Percentiles rank a stretch among this genome's conserved stretches.
These are phyloP conservation scores for Metschnikowia orientalis DNA, from an alignment of 805 yeast genomes.

Conservation along the genomic window DNA sequence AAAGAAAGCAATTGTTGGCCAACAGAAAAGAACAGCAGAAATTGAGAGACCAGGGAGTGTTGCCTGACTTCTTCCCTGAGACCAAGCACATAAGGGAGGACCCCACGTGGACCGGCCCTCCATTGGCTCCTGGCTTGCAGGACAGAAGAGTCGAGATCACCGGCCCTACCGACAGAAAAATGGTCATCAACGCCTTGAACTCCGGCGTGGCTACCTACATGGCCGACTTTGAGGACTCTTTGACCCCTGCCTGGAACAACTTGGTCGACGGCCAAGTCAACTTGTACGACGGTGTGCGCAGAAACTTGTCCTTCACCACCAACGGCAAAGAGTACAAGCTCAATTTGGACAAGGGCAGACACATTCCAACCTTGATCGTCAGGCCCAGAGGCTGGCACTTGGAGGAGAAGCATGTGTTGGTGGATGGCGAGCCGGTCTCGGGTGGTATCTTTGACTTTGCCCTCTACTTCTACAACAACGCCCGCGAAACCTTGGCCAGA, in stretches of 20 bases:
- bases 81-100: constrained; percentile 68
- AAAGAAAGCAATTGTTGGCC: constrained; percentile 53
- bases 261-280: constrained; percentile 79
- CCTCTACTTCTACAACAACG: constrained; percentile 72
- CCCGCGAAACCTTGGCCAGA: constrained; percentile 51
- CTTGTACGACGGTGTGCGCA: constrained; percentile 70
- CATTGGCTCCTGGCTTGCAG: constrained; percentile 66
- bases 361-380: constrained; percentile 72
- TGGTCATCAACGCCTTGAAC: constrained; percentile 79
- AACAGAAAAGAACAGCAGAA: constrained; percentile 61
- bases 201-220: constrained; percentile 76
- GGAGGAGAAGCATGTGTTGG: constrained; percentile 64
- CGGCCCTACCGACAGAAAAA: constrained; percentile 80
- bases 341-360: constrained; percentile 46
- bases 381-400: constrained; percentile 91
- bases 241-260: constrained; percentile 80
- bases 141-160: constrained; percentile 80
- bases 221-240: constrained; percentile 84
- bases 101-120: constrained; percentile 71
- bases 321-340: constrained; percentile 44
- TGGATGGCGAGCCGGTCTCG: constrained; percentile 72
- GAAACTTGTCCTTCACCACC: constrained; percentile 45
- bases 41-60: constrained; percentile 56
- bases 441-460: constrained; percentile 81
- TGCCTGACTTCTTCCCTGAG: constrained; percentile 62